phyloP scores from a whole-genome alignment of 495 filamentous ascomycete species.

The Staphylotrichum tortipilum region DNA sequence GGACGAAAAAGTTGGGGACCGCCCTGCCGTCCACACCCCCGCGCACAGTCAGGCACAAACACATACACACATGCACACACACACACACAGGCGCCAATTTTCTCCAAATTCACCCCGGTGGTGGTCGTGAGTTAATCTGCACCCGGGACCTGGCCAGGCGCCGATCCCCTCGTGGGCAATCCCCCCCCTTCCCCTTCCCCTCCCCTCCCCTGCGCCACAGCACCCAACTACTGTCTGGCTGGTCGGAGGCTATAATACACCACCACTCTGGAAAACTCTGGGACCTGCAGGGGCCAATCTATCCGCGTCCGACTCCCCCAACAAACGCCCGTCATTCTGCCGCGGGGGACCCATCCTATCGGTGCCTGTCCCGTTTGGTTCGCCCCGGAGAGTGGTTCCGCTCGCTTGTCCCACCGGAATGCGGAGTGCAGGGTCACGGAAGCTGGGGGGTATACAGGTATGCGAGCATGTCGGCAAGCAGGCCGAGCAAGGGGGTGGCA shows the following conservation, averaged over 20 bases:
- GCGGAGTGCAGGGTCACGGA: constrained; percentile 16
- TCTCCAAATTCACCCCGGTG: constrained; percentile 24
- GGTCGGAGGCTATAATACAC: constrained; percentile 23
- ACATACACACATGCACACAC: no score
- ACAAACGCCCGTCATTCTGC: constrained; percentile 18
- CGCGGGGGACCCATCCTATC: constrained; percentile 25
- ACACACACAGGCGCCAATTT: no score
- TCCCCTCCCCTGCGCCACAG: no score
- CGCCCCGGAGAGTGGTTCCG: constrained; percentile 22
- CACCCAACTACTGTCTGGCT: no score
- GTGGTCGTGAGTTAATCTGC: constrained; percentile 28
- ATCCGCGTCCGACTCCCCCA: constrained; percentile 14
- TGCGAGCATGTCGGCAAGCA: no score
- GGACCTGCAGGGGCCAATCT: constrained; percentile 24
- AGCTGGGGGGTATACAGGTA: no score
- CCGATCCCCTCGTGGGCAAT: no score
- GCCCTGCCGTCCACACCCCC: no score
- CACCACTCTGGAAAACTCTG: no score
- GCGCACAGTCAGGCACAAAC: no score
- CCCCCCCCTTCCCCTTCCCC: no score
- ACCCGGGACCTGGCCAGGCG: constrained; percentile 14
- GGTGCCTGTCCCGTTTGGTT: constrained; percentile 21
- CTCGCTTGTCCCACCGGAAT: constrained; percentile 16
- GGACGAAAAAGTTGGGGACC: constrained; percentile 16
- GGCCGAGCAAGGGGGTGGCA: no score